Percentiles rank a stretch among this genome's conserved stretches.
Evolutionary conservation across 139 green algal genomes (phyloP).

Genomic region (Chlamydomonas schloesseri): DNA sequence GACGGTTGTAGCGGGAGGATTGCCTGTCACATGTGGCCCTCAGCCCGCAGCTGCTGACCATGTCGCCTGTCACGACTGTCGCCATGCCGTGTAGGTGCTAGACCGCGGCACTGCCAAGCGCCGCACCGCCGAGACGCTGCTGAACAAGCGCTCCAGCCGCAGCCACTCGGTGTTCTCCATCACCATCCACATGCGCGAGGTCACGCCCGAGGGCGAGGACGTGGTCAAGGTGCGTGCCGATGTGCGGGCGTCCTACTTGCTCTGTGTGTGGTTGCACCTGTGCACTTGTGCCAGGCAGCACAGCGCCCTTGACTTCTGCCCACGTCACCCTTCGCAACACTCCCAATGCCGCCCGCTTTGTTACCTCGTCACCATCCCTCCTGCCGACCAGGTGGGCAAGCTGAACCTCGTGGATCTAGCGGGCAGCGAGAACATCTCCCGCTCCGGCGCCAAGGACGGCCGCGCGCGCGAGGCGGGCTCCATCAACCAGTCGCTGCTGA

Average conservation of each 20-base stretch:
- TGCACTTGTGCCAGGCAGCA: too few species aligned
- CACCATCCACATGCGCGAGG: slow-evolving; percentile 92
- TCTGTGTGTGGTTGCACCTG: too few species aligned
- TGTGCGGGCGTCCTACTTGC: too few species aligned
- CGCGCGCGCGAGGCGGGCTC: slow-evolving; percentile 93
- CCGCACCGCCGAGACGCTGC: slow-evolving; percentile 93
- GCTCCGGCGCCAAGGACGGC: slow-evolving; percentile 88
- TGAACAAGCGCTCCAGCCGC: slow-evolving; percentile 98
- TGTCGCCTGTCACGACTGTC: too few species aligned
- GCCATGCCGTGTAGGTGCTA: slow-evolving; percentile 70
- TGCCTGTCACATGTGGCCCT: too few species aligned
- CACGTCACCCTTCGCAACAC: background rate
- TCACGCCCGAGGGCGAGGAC: slow-evolving; percentile 94
- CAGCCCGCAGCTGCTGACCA: too few species aligned
- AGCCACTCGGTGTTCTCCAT: slow-evolving; percentile 95
- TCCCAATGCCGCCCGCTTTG: too few species aligned
- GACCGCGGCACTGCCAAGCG: slow-evolving; percentile 91
- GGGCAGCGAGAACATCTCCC: slow-evolving; percentile 95
- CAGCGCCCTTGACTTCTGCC: background rate
- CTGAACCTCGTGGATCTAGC: slow-evolving; percentile 99
- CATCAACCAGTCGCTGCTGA: slow-evolving; percentile 98
- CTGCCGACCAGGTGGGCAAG: slow-evolving; percentile 79
- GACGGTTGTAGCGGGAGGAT: too few species aligned
- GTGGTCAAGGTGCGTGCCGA: slow-evolving; percentile 87
- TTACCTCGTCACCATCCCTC: background rate